phyloP scores from a whole-genome alignment of 164 flowering plant genomes.

The Annona squamosa region DNA sequence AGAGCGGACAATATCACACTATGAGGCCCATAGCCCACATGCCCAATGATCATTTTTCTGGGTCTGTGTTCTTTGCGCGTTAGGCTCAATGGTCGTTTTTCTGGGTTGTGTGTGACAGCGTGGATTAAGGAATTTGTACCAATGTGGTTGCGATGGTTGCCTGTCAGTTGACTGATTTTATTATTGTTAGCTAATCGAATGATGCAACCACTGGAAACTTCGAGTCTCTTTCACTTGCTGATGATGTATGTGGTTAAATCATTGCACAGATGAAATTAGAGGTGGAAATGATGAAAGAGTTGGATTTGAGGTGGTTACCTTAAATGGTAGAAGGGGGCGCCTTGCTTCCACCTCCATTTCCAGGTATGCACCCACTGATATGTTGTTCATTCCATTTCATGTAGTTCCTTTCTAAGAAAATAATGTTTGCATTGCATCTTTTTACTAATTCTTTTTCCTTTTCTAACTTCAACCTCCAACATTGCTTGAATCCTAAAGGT shows the following conservation, averaged over 20 bases:
- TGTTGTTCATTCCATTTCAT: background rate
- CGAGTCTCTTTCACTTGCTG: conserved; percentile 1
- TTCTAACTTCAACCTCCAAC: background rate
- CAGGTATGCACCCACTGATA: conserved; percentile 26
- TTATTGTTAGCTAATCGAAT: background rate
- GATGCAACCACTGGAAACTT: background rate
- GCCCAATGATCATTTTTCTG: no score
- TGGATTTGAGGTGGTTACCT: conserved; percentile 79
- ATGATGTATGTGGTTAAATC: background rate
- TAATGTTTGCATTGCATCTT: background rate
- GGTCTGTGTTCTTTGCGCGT: no score
- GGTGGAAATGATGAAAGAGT: conserved; percentile 55
- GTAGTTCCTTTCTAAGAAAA: background rate
- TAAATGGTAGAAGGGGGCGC: conserved; percentile 58
- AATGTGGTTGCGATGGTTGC: no score
- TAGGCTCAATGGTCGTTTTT: no score
- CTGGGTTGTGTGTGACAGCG: no score
- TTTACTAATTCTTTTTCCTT: background rate
- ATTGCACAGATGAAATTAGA: conserved; percentile 58
- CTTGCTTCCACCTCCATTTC: conserved; percentile 54
- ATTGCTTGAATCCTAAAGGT: no score
- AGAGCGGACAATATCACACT: no score
- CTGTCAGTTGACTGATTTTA: no score
- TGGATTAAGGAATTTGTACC: no score
- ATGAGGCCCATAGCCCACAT: no score